phyloP scores from a whole-genome alignment of 805 yeast genomes.

The Wickerhamiella vanderwaltii region DNA sequence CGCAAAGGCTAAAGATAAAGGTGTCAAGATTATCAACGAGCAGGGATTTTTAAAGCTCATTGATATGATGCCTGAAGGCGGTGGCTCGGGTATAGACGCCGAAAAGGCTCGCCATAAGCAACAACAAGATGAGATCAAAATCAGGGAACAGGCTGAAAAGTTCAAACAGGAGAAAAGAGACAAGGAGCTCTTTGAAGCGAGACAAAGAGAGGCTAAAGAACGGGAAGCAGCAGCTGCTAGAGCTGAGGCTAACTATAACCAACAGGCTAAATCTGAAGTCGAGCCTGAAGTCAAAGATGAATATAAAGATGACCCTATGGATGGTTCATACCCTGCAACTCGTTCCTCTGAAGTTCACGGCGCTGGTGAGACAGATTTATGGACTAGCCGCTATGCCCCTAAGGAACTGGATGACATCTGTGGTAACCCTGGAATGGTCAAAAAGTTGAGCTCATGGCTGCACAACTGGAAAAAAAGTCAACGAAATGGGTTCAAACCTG shows the following conservation, averaged over 20 bases:
- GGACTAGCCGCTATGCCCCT: conserved; percentile 95
- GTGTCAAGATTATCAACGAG: conserved; percentile 74
- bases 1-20: conserved; percentile 57
- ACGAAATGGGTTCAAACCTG: conserved; percentile 40
- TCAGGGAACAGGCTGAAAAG: conserved; percentile 30
- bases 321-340: too few relatives aligned
- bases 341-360: too few relatives aligned
- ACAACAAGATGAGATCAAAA: conserved; percentile 50
- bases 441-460: conserved; percentile 62
- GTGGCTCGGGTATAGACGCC: conserved; percentile 78
- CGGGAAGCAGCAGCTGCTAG: too few relatives aligned
- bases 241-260: too few relatives aligned
- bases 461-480: conserved; percentile 55
- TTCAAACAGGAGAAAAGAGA: not conserved
- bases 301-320: too few relatives aligned
- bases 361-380: conserved; percentile 44
- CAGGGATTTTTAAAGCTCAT: conserved; percentile 72
- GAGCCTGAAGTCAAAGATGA: not conserved
- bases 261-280: not conserved
- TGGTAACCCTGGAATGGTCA: conserved; percentile 74
- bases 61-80: conserved; percentile 74
- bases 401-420: conserved; percentile 61
- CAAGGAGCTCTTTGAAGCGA: not conserved
- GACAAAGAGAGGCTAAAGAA: not conserved
- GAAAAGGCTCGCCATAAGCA: conserved; percentile 57